These are phyloP conservation scores for Aspergillus incahuasiensis DNA, from an alignment of 495 filamentous ascomycete species.

Conservation along the genomic window DNA sequence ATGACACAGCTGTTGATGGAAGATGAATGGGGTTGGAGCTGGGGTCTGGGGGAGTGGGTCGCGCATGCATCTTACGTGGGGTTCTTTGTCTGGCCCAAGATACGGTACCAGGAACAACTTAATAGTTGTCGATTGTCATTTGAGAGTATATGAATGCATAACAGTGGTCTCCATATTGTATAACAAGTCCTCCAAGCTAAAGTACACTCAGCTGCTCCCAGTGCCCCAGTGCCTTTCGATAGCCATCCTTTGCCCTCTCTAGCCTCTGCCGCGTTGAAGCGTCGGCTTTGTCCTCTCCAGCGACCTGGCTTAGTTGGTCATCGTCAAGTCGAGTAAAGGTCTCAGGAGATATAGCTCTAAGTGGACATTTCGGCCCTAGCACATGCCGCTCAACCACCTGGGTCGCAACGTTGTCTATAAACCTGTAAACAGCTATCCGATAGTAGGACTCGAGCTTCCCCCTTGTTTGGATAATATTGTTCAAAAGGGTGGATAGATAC, in stretches of 20 bases:
- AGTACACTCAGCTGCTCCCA: slow-evolving; percentile 6
- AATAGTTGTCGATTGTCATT: no score
- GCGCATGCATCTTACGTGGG: background rate
- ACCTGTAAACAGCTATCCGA: background rate
- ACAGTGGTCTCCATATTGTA: background rate
- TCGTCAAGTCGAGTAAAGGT: slow-evolving; percentile 1
- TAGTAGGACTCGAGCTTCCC: background rate
- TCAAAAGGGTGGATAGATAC: background rate
- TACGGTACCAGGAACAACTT: background rate
- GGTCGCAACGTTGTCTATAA: slow-evolving; percentile 1
- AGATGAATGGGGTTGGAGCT: background rate
- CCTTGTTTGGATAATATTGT: background rate
- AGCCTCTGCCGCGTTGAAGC: background rate
- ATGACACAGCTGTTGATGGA: background rate
- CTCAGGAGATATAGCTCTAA: background rate
- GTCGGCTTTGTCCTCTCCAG: slow-evolving; percentile 2
- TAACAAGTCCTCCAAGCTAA: background rate
- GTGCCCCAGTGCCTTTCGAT: background rate
- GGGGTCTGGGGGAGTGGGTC: background rate
- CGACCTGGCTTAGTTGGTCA: background rate
- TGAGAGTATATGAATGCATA: no score
- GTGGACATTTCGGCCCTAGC: slow-evolving; percentile 6
- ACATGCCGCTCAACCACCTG: slow-evolving; percentile 10
- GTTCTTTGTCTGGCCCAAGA: background rate
- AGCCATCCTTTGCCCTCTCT: background rate